phyloP scores from a whole-genome alignment of 2,329 filamentous ascomycete species.

The Xylariales sp. region DNA sequence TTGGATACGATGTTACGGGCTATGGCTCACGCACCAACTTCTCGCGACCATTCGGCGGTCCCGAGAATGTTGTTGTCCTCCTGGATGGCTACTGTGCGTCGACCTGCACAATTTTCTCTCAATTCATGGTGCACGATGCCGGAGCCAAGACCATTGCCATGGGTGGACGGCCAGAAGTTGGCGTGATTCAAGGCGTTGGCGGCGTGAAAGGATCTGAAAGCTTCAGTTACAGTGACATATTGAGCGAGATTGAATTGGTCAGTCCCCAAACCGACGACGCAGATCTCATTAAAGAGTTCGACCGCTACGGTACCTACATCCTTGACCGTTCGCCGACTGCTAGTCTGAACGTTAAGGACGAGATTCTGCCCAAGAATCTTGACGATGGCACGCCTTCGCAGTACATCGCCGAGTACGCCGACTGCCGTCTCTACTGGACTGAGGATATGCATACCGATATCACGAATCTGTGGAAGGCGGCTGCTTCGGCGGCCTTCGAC shows the following conservation, averaged over 20 bases:
- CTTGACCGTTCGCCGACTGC: slow-evolving; percentile 27
- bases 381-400: slow-evolving; percentile 41
- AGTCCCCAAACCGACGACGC: slow-evolving; percentile 22
- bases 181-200: slow-evolving; percentile 49
- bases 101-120: slow-evolving; percentile 52
- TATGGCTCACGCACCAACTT: slow-evolving; percentile 43
- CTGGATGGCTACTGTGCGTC: slow-evolving; percentile 56
- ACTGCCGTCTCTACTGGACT: slow-evolving; percentile 49
- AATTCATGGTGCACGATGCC: slow-evolving; percentile 47
- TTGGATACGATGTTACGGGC: slow-evolving; percentile 44
- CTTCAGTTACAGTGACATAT: slow-evolving; percentile 27
- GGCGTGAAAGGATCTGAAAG: slow-evolving; percentile 47
- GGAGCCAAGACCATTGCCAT: slow-evolving; percentile 50
- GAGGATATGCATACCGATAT: slow-evolving; percentile 43
- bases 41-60: slow-evolving; percentile 45
- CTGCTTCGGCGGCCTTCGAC: slow-evolving; percentile 35
- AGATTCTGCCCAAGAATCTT: slow-evolving; percentile 31
- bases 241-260: slow-evolving; percentile 20
- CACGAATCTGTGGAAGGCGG: slow-evolving; percentile 41
- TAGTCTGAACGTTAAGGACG: slow-evolving; percentile 34
- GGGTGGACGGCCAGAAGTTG: slow-evolving; percentile 42
- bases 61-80: slow-evolving; percentile 55
- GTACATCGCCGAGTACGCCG: slow-evolving; percentile 41
- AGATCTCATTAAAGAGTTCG: slow-evolving; percentile 23
- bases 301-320: slow-evolving; percentile 28